A percentile compares a stretch with the other conserved stretches of the same genome.
phyloP scores from a whole-genome alignment of 768 basidiomycete species.

The Auricularia sp. region DNA sequence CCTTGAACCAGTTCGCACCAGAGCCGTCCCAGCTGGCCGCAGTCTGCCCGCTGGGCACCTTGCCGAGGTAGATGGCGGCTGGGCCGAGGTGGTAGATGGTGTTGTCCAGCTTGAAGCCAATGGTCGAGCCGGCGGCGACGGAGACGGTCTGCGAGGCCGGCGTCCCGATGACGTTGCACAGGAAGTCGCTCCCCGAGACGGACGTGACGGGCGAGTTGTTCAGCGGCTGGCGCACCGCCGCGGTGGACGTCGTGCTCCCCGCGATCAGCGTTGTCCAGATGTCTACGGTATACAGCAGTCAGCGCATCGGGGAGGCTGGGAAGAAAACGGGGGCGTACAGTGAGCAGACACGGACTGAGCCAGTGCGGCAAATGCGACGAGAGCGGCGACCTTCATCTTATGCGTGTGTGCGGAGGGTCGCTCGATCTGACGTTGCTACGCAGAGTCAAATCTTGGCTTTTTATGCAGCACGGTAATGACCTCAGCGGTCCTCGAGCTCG shows the following conservation, averaged over 20 bases:
- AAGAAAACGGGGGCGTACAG: too few relatives aligned
- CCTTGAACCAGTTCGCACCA: slow-evolving; percentile 1
- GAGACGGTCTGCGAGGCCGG: slow-evolving; percentile 27
- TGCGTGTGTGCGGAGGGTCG: not conserved
- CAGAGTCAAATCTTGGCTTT: not conserved
- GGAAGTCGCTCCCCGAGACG: slow-evolving; percentile 22
- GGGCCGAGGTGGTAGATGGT: slow-evolving; percentile 36
- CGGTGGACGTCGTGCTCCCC: slow-evolving; percentile 17
- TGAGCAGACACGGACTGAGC: slow-evolving; percentile 25
- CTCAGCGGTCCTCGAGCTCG: too few relatives aligned
- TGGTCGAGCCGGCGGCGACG: slow-evolving; percentile 29
- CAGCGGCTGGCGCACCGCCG: slow-evolving; percentile 24
- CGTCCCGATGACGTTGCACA: slow-evolving; percentile 28
- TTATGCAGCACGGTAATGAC: not conserved
- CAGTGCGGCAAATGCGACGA: slow-evolving; percentile 12
- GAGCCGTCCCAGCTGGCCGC: not conserved
- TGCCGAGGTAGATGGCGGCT: slow-evolving; percentile 32
- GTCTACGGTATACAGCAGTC: too few relatives aligned
- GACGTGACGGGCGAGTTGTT: slow-evolving; percentile 25
- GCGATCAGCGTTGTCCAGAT: slow-evolving; percentile 25
- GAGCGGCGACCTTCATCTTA: not conserved
- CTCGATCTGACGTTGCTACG: too few relatives aligned
- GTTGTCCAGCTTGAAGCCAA: slow-evolving; percentile 33
- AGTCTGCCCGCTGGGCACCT: not conserved
- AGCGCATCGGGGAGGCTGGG: too few relatives aligned